Conservation (phyloP, 306 rosid genomes). For the Pterocarpus santalinus region DNA sequence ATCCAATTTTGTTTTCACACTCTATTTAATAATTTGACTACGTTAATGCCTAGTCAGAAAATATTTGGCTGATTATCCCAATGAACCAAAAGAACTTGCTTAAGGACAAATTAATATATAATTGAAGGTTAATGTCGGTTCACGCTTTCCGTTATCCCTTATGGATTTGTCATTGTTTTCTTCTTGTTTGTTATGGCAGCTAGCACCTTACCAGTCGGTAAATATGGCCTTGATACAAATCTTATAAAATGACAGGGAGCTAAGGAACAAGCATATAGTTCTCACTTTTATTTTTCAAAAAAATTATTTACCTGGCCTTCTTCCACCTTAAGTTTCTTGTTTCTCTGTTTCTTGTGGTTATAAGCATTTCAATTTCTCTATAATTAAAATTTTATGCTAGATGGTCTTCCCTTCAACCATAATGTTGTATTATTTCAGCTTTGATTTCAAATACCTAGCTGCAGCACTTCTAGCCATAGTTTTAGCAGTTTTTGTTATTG, state of each 20-base stretch:
- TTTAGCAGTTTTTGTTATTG: not conserved
- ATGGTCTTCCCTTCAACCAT: slow-evolving; percentile 3
- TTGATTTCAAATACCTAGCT: not conserved
- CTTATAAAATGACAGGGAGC: not conserved
- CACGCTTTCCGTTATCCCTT: not conserved
- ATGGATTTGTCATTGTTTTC: slow-evolving; percentile 7
- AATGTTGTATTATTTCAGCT: not conserved
- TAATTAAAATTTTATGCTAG: not conserved
- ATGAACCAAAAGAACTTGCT: not conserved
- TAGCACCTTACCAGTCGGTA: not conserved
- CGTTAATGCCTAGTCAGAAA: not conserved
- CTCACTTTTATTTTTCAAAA: not conserved
- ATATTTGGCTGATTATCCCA: not conserved
- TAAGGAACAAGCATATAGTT: not conserved
- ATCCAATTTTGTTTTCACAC: not conserved
- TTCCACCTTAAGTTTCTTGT: not conserved
- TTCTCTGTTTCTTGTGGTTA: not conserved
- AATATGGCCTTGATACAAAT: not conserved
- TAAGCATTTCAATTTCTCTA: not conserved
- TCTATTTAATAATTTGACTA: not conserved
- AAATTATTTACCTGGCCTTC: not conserved
- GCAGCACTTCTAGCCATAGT: slow-evolving; percentile 1
- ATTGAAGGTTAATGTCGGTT: not conserved
- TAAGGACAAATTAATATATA: not conserved
- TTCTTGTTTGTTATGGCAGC: slow-evolving; percentile 5